Percentiles rank a stretch among this genome's conserved stretches.
Evolutionary conservation across 2,329 filamentous ascomycete genomes (phyloP).

Genomic region (Paecilomyces dactylethromorphus): DNA sequence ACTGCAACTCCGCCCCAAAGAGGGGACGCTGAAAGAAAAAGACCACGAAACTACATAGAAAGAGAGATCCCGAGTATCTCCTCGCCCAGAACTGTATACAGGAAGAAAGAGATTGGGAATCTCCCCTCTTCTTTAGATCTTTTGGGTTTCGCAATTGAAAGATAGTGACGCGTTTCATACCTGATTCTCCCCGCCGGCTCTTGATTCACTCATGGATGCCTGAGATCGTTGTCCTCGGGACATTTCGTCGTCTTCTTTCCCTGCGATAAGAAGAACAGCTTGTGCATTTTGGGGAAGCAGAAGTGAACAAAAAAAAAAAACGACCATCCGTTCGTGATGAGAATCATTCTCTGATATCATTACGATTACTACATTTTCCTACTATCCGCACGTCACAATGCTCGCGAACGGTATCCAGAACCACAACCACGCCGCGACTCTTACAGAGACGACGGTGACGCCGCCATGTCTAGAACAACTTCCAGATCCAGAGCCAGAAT

Average conservation of each 20-base stretch:
- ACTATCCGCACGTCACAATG: neutral
- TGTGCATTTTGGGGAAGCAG: neutral
- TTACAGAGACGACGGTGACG: neutral
- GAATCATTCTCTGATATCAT: neutral
- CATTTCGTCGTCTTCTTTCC: no score
- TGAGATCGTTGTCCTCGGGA: no score
- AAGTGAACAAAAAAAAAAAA: neutral
- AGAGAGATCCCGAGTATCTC: neutral
- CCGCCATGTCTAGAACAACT: neutral
- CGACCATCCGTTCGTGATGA: neutral
- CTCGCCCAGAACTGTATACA: no score
- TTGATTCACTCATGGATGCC: no score
- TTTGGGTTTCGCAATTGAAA: no score
- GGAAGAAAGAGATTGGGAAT: no score
- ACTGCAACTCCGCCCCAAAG: neutral
- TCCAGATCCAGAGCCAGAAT: neutral
- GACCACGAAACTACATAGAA: neutral
- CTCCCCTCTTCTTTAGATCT: no score
- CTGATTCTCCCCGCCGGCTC: no score
- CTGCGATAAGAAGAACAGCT: neutral
- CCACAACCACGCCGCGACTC: neutral
- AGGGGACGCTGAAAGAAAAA: neutral
- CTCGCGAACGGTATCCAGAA: neutral
- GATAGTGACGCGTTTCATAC: no score
- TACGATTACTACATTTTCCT: no score